Evolutionary conservation across 768 basidiomycete species (phyloP).

Genomic region (Leccinum aurantiacum): DNA sequence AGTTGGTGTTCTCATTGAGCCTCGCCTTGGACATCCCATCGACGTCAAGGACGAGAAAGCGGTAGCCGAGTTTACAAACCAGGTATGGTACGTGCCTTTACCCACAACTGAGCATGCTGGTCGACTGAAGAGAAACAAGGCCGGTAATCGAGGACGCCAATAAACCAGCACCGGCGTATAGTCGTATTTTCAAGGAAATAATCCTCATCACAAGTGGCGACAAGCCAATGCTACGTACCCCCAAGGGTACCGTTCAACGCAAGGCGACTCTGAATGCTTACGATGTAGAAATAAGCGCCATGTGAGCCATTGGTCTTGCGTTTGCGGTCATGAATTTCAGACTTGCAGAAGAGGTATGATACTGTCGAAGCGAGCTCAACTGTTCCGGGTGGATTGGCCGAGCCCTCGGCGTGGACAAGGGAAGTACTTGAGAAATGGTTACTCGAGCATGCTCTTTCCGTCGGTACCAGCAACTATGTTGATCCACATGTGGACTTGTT

Average conservation of each 20-base stretch:
- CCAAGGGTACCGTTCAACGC: constrained; percentile 46
- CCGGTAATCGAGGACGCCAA: constrained; percentile 47
- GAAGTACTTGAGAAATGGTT: constrained; percentile 29
- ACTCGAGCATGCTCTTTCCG: constrained; percentile 19
- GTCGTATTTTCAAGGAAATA: constrained; percentile 53
- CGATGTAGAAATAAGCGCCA: constrained; percentile 43
- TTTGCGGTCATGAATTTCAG: neutral
- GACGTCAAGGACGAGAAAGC: constrained; percentile 25
- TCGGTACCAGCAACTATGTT: constrained; percentile 5
- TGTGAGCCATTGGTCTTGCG: constrained; percentile 32
- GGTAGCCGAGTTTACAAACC: constrained; percentile 32
- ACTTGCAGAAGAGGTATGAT: constrained; percentile 27
- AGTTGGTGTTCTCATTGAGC: constrained; percentile 35
- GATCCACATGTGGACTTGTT: constrained; percentile 28
- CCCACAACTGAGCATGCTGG: neutral
- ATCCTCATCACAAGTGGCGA: constrained; percentile 41
- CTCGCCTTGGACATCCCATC: constrained; percentile 11
- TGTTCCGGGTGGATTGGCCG: constrained; percentile 18
- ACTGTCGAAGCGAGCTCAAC: constrained; percentile 28
- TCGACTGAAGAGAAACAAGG: constrained; percentile 23
- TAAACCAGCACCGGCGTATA: constrained; percentile 39
- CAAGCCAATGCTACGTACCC: constrained; percentile 45
- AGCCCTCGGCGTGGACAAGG: constrained; percentile 27
- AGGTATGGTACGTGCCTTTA: constrained; percentile 28
- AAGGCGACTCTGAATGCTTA: constrained; percentile 42